Base-by-base conservation (phyloP, 306 rosid species). In the Cucumis cinereus region DNA sequence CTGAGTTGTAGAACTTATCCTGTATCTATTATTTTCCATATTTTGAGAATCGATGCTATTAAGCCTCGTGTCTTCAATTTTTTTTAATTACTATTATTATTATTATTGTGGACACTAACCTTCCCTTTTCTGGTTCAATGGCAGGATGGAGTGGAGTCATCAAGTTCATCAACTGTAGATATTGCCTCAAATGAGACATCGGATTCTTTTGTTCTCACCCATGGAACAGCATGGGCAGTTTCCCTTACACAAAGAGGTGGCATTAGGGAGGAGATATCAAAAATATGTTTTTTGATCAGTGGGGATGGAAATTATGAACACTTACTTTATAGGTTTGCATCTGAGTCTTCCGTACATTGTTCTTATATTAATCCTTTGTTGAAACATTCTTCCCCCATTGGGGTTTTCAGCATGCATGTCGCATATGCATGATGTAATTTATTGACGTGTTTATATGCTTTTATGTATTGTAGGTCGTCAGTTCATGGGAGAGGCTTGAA, bases 401-500 rank as follows among this genome's bases (percentile, higher is more conserved):
- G 11, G 20, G 8, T 1, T 24, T 70, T 70, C 22, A 28, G 41
- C 16, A 47, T 70, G 58, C 73, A 66, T 69, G 52, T 69, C 74
- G 43, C 66, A 36, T 26, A 8, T 56, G 43, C 8, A 56, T 36
- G 67, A 3, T 20, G 23, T 38, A 43, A 57, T 53, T 55, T 56
- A 58, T 55, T 58, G 23, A 69, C 11, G 75, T 53, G 30, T 73
- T 20, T 28, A 71, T 76, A 26, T n/a, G 62, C 77, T 68, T 68
- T 77, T 59, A 45, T 76, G 76, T 30, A 20, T 74, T 80, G 69
- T 75, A 91, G 98, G 93, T 91, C 98, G 74, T 83, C 97, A 55
- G 66, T 83, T 75, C 95, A 94, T 77, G 97, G 98, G 74, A 90
- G 94, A 83, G 98, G 96, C 58, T 82, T 92, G 87, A 89, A 89